Conservation (phyloP, 108 stramenopile species). For the Cylindrotheca closterium region DNA sequence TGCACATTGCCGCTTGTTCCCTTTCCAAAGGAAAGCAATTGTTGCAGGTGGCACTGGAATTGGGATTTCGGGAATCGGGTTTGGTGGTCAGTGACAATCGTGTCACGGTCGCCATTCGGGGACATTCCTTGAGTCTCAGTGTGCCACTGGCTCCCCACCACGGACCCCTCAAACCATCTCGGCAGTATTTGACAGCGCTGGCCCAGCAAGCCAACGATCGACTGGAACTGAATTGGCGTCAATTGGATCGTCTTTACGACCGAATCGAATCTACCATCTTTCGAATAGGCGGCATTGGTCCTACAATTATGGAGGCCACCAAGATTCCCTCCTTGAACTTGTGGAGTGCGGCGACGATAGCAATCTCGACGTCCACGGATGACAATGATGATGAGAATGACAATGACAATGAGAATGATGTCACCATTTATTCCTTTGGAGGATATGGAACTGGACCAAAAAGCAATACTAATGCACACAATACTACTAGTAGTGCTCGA, state of each 20-base stretch:
- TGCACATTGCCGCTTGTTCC: constrained; percentile 75
- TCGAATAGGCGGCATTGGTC: constrained; percentile 16
- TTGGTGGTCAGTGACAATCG: constrained; percentile 61
- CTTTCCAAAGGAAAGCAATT: constrained; percentile 51
- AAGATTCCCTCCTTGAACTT: constrained; percentile 57
- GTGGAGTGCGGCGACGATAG: constrained; percentile 57
- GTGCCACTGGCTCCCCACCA: constrained; percentile 24
- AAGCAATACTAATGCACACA: neutral
- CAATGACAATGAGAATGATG: constrained; percentile 6
- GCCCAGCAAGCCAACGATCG: constrained; percentile 63
- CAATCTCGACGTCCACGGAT: constrained; percentile 14
- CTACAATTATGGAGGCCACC: constrained; percentile 4
- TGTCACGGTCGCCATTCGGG: constrained; percentile 76
- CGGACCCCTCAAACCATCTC: constrained; percentile 14
- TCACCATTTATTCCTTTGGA: constrained; percentile 62
- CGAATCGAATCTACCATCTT: constrained; percentile 44
- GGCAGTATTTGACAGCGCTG: constrained; percentile 47
- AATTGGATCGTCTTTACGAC: constrained; percentile 49
- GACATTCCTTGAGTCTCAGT: constrained; percentile 53
- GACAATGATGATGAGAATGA: neutral
- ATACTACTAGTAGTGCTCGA: neutral
- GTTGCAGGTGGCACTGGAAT: constrained; percentile 54
- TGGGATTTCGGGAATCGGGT: constrained; percentile 85
- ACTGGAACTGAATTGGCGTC: constrained; percentile 48
- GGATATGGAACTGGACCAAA: constrained; percentile 80